Evolutionary conservation across 768 basidiomycete species (phyloP).

Genomic region (Lactarius tabidus): DNA sequence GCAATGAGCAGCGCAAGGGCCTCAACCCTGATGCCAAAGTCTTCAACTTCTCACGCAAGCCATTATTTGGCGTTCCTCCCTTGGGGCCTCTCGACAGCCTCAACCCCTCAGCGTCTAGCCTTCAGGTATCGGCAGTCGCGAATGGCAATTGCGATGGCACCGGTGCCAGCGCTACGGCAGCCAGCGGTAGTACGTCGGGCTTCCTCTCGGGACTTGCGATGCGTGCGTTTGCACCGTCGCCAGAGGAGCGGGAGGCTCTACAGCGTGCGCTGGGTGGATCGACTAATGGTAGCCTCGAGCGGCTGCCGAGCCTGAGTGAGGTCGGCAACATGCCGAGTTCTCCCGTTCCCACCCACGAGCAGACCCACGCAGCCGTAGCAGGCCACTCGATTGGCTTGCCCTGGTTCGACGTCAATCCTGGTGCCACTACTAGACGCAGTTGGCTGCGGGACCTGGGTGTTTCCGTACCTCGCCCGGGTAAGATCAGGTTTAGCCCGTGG

Average conservation of each 20-base stretch:
- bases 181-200: slow-evolving; percentile 4
- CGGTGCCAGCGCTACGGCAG: background rate
- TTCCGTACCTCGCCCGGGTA: slow-evolving; percentile 58
- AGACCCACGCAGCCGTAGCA: background rate
- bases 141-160: background rate
- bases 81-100: slow-evolving; percentile 25
- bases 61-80: slow-evolving; percentile 24
- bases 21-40: slow-evolving; percentile 86
- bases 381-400: slow-evolving; percentile 27
- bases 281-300: slow-evolving; percentile 70
- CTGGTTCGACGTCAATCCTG: slow-evolving; percentile 16
- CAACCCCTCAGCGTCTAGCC: slow-evolving; percentile 18
- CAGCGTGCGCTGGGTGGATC: slow-evolving; percentile 74
- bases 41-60: slow-evolving; percentile 51
- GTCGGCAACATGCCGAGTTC: slow-evolving; percentile 71
- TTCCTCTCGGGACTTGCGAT: slow-evolving; percentile 41
- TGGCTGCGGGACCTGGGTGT: slow-evolving; percentile 48
- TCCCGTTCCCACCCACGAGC: slow-evolving; percentile 49
- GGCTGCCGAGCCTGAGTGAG: slow-evolving; percentile 72
- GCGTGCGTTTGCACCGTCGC: slow-evolving; percentile 85
- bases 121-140: background rate
- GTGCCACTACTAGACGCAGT: slow-evolving; percentile 42
- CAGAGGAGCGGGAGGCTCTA: slow-evolving; percentile 80
- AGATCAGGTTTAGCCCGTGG: slow-evolving; percentile 79
- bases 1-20: slow-evolving; percentile 48